Conservation (phyloP, 129 eudicot species). For the Centella asiatica region DNA sequence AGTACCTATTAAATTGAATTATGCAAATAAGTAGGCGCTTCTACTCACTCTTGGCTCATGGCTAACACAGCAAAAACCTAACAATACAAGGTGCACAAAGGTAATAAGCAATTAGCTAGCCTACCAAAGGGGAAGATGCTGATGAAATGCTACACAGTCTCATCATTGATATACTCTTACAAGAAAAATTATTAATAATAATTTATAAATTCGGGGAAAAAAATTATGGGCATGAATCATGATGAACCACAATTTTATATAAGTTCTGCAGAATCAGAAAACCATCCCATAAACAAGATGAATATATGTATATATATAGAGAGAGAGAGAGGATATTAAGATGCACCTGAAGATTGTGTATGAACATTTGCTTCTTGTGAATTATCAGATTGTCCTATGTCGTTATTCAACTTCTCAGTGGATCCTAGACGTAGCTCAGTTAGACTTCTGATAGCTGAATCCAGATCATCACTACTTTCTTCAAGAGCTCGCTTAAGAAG, state of each 20-base stretch:
- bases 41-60: background rate
- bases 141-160: background rate
- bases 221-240: too few species aligned
- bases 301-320: too few species aligned
- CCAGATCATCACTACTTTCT: conserved; percentile 67
- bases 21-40: background rate
- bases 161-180: background rate
- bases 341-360: conserved; percentile 30
- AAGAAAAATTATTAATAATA: too few species aligned
- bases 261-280: too few species aligned
- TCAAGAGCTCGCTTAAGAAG: conserved; percentile 69
- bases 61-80: background rate
- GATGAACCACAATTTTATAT: too few species aligned
- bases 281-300: background rate
- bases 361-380: conserved; percentile 25
- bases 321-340: background rate
- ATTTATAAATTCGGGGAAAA: too few species aligned
- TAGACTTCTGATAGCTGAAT: conserved; percentile 66
- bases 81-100: too few species aligned
- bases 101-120: too few species aligned
- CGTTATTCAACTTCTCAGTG: conserved; percentile 25
- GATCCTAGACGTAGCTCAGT: conserved; percentile 63
- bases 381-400: conserved; percentile 19
- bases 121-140: too few species aligned
- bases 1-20: too few species aligned